A percentile compares a stretch with the other conserved stretches of the same genome.
phyloP scores from a whole-genome alignment of 1,284 basidiomycete genomes.

The Athelia psychrophila region DNA sequence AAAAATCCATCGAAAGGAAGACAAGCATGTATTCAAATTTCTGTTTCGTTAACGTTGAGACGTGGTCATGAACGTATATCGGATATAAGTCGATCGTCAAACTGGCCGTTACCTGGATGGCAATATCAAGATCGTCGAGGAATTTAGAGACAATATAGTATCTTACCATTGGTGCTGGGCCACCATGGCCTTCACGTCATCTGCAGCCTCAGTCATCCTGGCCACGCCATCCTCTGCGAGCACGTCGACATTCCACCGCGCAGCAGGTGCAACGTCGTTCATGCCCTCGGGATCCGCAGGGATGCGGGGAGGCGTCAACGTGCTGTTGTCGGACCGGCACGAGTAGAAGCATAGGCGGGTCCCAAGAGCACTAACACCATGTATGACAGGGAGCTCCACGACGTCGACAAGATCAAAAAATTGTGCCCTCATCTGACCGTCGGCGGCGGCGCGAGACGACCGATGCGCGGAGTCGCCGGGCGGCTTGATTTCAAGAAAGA shows the following conservation, averaged over 20 bases:
- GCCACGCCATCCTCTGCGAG: slow-evolving; percentile 2
- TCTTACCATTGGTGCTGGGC: too few relatives aligned
- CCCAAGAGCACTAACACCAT: slow-evolving; percentile 19
- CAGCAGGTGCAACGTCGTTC: slow-evolving; percentile 8
- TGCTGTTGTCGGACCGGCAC: slow-evolving; percentile 10
- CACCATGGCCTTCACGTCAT: slow-evolving; percentile 6
- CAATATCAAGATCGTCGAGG: too few relatives aligned
- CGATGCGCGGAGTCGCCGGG: slow-evolving; percentile 11
- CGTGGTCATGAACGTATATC: too few relatives aligned
- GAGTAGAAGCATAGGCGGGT: slow-evolving; percentile 20
- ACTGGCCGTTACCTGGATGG: too few relatives aligned
- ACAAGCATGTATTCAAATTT: too few relatives aligned
- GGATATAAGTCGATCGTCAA: too few relatives aligned
- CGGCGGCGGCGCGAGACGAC: slow-evolving; percentile 12
- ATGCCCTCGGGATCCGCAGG: background rate
- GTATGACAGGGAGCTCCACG: slow-evolving; percentile 10
- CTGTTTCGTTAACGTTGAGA: too few relatives aligned
- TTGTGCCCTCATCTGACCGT: slow-evolving; percentile 20
- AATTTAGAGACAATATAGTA: too few relatives aligned
- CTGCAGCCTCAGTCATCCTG: slow-evolving; percentile 1
- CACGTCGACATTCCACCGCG: slow-evolving; percentile 6
- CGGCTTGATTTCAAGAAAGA: slow-evolving; percentile 20
- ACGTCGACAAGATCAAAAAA: slow-evolving; percentile 6
- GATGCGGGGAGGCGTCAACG: slow-evolving; percentile 4
- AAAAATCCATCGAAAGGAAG: too few relatives aligned